Conservation (phyloP, 768 basidiomycete genomes). For the Strobilomyces dryophilus region DNA sequence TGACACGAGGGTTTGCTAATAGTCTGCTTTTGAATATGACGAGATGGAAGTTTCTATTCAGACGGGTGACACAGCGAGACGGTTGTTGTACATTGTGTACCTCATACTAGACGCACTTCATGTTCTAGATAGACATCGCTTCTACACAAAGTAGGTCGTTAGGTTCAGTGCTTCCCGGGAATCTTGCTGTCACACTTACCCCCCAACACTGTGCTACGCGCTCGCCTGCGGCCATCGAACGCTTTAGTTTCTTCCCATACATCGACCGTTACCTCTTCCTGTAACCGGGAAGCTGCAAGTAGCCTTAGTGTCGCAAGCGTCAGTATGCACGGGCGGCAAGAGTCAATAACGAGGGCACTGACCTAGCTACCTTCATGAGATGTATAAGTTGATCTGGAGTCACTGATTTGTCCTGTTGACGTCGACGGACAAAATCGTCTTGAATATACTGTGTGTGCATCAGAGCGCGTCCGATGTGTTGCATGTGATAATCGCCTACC, state of each 20-base stretch:
- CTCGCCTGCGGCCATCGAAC: slow-evolving; percentile 47
- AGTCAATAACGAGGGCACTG: slow-evolving; percentile 12
- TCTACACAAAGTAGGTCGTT: neutral
- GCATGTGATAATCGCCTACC: slow-evolving; percentile 33
- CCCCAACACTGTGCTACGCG: slow-evolving; percentile 5
- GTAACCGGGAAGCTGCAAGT: slow-evolving; percentile 57
- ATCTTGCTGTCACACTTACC: slow-evolving; percentile 4
- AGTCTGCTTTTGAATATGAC: slow-evolving; percentile 14
- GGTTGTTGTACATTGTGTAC: neutral
- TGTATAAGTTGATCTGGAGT: slow-evolving; percentile 63
- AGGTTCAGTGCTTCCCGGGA: neutral
- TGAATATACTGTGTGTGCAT: slow-evolving; percentile 57
- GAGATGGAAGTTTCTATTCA: slow-evolving; percentile 3
- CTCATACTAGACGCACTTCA: neutral
- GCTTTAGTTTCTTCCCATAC: slow-evolving; percentile 63
- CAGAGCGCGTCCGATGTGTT: neutral
- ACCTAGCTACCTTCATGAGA: slow-evolving; percentile 71
- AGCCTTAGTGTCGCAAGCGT: slow-evolving; percentile 39
- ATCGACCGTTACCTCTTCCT: slow-evolving; percentile 48
- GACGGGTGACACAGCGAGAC: neutral
- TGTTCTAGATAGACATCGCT: neutral
- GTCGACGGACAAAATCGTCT: slow-evolving; percentile 59
- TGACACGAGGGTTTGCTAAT: neutral
- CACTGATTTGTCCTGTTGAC: slow-evolving; percentile 35
- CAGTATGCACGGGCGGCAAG: neutral